These are phyloP conservation scores for Parachlorella kessleri DNA, from an alignment of 139 green algal species.

Conservation along the genomic window DNA sequence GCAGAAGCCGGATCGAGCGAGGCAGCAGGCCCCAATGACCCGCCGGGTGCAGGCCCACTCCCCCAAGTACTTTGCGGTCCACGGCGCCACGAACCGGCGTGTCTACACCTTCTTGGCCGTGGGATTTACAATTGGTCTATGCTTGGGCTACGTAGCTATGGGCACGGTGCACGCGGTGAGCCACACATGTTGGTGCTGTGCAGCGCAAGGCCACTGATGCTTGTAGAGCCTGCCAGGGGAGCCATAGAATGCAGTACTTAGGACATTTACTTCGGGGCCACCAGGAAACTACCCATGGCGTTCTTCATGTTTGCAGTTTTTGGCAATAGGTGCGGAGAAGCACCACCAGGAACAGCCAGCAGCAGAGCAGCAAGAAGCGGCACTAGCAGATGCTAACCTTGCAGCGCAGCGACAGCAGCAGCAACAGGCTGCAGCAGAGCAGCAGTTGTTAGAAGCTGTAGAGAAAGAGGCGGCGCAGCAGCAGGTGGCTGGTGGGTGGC, in stretches of 20 bases:
- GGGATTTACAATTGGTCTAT: conserved; percentile 18
- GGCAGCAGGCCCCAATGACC: too few species aligned
- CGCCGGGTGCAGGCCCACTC: too few species aligned
- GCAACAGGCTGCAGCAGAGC: background rate
- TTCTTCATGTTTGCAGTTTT: conserved; percentile 3
- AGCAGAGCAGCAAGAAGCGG: background rate
- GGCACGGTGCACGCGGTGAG: conserved; percentile 45
- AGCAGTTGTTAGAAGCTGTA: background rate
- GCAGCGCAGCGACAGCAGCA: background rate
- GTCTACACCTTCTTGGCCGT: conserved; percentile 10
- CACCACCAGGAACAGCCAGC: conserved; percentile 12
- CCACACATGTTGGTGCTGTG: too few species aligned
- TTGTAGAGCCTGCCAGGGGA: too few species aligned
- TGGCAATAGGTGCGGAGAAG: conserved; percentile 20
- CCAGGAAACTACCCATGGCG: too few species aligned
- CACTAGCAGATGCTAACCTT: background rate
- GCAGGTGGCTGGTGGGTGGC: background rate
- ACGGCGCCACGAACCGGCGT: too few species aligned
- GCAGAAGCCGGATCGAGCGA: too few species aligned
- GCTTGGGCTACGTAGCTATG: conserved; percentile 49
- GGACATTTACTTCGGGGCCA: too few species aligned
- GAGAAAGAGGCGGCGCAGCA: background rate
- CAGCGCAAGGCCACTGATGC: too few species aligned
- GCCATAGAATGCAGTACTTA: too few species aligned
- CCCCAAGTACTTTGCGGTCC: too few species aligned